Percentiles rank a stretch among this genome's conserved stretches.
Conservation (phyloP, 495 filamentous ascomycete species). For the Penicillium verhagenii region DNA sequence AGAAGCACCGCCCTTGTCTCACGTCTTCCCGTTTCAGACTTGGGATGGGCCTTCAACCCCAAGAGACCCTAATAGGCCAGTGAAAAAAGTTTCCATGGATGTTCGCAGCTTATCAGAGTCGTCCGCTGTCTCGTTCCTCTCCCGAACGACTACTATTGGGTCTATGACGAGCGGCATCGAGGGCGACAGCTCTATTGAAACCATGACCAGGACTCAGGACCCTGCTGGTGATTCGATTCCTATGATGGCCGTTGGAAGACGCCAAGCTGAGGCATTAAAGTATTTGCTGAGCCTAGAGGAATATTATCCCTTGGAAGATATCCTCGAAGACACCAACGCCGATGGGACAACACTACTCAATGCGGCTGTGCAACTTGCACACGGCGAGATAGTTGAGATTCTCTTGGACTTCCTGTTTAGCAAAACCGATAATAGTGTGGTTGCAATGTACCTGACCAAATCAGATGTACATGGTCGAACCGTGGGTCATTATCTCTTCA, state of each 20-base stretch:
- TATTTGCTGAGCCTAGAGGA: slow-evolving; percentile 77
- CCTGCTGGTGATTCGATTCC: slow-evolving; percentile 78
- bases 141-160: slow-evolving; percentile 70
- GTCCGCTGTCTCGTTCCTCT: slow-evolving; percentile 74
- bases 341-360: slow-evolving; percentile 88
- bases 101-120: slow-evolving; percentile 82
- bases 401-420: slow-evolving; percentile 67
- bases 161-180: slow-evolving; percentile 72
- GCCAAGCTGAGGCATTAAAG: slow-evolving; percentile 63
- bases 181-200: slow-evolving; percentile 82
- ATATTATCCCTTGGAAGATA: slow-evolving; percentile 63
- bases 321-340: slow-evolving; percentile 81
- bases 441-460: slow-evolving; percentile 64
- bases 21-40: slow-evolving; percentile 87
- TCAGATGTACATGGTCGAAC: slow-evolving; percentile 86
- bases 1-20: slow-evolving; percentile 67
- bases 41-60: slow-evolving; percentile 41
- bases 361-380: slow-evolving; percentile 89
- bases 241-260: slow-evolving; percentile 94
- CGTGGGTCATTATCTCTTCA: slow-evolving; percentile 94
- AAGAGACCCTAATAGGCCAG: slow-evolving; percentile 43
- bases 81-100: slow-evolving; percentile 88
- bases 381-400: slow-evolving; percentile 69
- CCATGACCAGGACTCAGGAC: slow-evolving; percentile 77
- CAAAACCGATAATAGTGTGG: slow-evolving; percentile 47